Base-by-base conservation (phyloP, 306 rosid species). In the Crotalaria pallida region DNA sequence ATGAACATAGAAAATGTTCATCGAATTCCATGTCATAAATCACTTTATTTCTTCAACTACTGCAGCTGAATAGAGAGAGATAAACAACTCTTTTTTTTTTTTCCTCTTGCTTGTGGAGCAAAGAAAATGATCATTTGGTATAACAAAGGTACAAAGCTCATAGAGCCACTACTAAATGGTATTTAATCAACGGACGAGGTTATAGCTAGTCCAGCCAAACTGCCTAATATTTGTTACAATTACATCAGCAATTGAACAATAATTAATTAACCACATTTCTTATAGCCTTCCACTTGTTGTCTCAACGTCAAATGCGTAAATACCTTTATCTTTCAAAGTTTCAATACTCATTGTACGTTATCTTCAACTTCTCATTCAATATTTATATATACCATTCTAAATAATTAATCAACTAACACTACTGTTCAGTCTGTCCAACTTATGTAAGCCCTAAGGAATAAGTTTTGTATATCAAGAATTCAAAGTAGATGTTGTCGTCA, bases 81-180 rank as follows among this genome's bases (percentile, higher is more conserved):
- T 15, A n/a, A 36, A 19, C 33, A 47, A 7, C 21, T 13, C 10
- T 29, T 59, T 19, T 5, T 3, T 52, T 9, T 49, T 58, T 29
- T 59, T 19, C 3, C 3, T 52, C n/a, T 49, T 58, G 22, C 73
- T 55, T 55, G 51, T 74, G 47, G 51, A 16, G 34, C 64, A 72
- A 72, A 78, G 22, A 21, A 72, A 57, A 72, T 26, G 33, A 49
- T 59, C 47, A 34, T 10, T 59, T 78, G 45, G 29, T 57, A 56
- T 17, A 36, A 71, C 27, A 58, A 12, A 53, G 53, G 53, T 19
- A 41, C 19, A 44, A 41, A 56, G 27, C 58, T 72, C 34, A 47
- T 27, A 45, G 48, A 56, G 5, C 62, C 73, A 78, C 82, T 71
- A 78, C 82, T 71, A 33, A 64, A 45, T 23, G 53, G 56, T 71